These are phyloP conservation scores for Straminergon stramineum DNA, from an alignment of 225 moss, liverwort and hornwort genomes.

Conservation along the genomic window DNA sequence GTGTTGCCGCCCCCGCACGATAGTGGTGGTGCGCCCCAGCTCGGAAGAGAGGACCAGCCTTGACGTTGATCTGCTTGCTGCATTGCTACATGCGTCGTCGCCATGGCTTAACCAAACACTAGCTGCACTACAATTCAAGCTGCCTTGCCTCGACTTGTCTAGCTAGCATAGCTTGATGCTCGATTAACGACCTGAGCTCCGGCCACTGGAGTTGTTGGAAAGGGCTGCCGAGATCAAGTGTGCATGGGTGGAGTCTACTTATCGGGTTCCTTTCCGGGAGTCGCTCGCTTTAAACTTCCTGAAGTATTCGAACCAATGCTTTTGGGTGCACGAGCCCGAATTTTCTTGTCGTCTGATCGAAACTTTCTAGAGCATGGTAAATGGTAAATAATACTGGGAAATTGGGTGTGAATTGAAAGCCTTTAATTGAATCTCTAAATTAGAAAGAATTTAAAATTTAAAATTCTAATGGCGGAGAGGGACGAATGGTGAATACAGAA, in stretches of 20 bases:
- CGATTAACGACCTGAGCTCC: neutral
- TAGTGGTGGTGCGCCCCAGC: neutral
- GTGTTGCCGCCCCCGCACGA: constrained; percentile 14
- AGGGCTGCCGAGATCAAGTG: neutral
- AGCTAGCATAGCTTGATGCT: neutral
- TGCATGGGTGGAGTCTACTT: neutral
- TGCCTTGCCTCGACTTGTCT: neutral
- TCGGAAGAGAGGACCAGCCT: neutral
- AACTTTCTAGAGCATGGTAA: neutral
- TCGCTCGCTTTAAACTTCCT: neutral
- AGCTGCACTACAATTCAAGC: neutral
- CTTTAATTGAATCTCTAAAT: neutral
- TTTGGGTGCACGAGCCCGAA: neutral
- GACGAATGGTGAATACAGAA: neutral
- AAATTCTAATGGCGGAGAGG: neutral
- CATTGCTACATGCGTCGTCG: neutral
- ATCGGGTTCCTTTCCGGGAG: neutral
- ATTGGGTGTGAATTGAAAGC: neutral
- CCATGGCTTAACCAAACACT: neutral
- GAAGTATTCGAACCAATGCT: neutral
- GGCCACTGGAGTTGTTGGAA: neutral
- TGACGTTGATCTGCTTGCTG: neutral
- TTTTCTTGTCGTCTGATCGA: neutral
- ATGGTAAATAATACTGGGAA: neutral
- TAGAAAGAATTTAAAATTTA: neutral